Conservation (phyloP, 257 asterid genomes). For the Prunella vulgaris region DNA sequence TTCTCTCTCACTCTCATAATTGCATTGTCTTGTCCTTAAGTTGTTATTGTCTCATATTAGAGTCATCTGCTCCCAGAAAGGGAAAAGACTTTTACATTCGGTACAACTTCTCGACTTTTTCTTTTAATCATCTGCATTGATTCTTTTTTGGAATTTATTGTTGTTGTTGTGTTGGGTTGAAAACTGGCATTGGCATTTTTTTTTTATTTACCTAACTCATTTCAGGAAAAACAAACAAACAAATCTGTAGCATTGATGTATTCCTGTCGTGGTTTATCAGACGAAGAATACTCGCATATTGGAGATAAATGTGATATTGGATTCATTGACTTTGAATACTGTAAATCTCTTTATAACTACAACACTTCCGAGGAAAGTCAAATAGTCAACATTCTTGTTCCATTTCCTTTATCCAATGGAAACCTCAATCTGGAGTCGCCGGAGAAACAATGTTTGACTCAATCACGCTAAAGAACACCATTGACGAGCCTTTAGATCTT, state of each 20-base stretch:
- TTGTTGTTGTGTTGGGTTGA: too few species aligned
- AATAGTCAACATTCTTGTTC: conserved; percentile 53
- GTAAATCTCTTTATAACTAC: conserved; percentile 49
- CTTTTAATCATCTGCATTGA: too few species aligned
- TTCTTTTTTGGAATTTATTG: too few species aligned
- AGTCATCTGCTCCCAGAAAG: too few species aligned
- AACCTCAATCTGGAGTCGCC: conserved; percentile 61
- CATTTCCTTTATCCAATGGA: conserved; percentile 56
- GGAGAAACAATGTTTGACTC: conserved; percentile 60
- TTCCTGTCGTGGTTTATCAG: conserved; percentile 42
- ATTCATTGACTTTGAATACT: conserved; percentile 58
- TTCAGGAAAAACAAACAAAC: conserved; percentile 30
- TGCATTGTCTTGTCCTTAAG: too few species aligned
- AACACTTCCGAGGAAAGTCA: conserved; percentile 67
- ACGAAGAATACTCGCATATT: conserved; percentile 71
- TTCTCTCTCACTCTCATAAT: too few species aligned
- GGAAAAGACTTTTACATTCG: too few species aligned
- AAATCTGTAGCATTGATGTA: conserved; percentile 34
- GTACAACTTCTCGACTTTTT: too few species aligned
- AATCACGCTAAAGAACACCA: conserved; percentile 51
- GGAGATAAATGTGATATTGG: conserved; percentile 87
- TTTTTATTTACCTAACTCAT: too few species aligned
- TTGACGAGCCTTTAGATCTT: conserved; percentile 48
- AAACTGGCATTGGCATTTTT: too few species aligned
- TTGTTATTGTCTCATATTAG: too few species aligned